Evolutionary conservation across 2,329 filamentous ascomycete genomes (phyloP), one percentile per base, ranked within the genome.

Genomic region (Aspergillus transmontanensis): DNA sequence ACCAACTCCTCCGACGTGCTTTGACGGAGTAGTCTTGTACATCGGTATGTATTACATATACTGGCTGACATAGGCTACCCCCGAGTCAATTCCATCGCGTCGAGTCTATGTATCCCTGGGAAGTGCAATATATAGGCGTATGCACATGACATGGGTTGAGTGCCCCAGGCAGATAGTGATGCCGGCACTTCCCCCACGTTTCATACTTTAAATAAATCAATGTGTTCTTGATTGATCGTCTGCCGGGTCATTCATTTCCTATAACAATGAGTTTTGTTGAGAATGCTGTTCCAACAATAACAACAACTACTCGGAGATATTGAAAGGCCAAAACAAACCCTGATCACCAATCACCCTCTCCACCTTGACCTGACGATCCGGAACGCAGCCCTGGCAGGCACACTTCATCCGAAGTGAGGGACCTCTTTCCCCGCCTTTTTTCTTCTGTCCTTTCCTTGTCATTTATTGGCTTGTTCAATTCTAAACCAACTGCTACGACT

Each of bases 281-380:
- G 16, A 6, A 28, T 28, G 6, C 5, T 36, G 2, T 16, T 36
- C 34, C 34, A 41, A 48, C 45, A 14, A 23, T 26, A 36, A 36
- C 16, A 16, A 16, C 26, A 28, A 28, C 26, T 28, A 28, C 26
- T 28, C 26, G 26, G 26, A 28, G 26, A 28, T 19, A n/a, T 41
- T 14, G 16, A n/a, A 39, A 41, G 39, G 19, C 1, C 19, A 41
- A 41, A 28, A 14, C 45, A 48, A 28, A 16, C 14, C 21, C 45
- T 28, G 45, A 48, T 48, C 45, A 48, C 45, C 26, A 30, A 50
- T 30, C 14, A 50, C 26, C 9, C 46, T 30, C 46, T 30, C 46
- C 30, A 51, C 51, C 19, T 46, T 41, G 61, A 63, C 58, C 58
- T 60, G 58, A 53, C 57, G 61, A 63, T 60, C 61, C 61, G 61